Evolutionary conservation across 2,329 filamentous ascomycete species (phyloP), one percentile per base, ranked within the genome.

Genomic region (Sarocladium brachiariae): DNA sequence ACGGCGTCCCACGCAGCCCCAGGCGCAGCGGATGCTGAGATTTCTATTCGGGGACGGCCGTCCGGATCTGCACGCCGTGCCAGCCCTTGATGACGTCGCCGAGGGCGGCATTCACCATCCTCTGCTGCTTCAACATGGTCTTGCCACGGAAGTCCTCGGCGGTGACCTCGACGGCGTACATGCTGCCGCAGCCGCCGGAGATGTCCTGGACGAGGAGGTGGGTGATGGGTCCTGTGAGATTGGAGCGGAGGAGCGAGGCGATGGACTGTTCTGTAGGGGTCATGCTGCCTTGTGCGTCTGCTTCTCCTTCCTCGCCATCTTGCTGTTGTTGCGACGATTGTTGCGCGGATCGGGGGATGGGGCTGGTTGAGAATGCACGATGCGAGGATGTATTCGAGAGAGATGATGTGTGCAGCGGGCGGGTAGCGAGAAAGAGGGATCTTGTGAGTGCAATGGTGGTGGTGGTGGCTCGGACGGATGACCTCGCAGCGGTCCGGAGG

Each of bases 41-140:
- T n/a, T n/a, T n/a, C 27, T 30, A 13, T 11, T 59, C 46, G 2
- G 67, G 63, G 18, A 67, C 78, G 62, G 76, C 83, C 21, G 88
- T 93, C 66, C 82, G 83, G 60, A 95, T 73, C 71, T 92, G 87
- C 53, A 93, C 76, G 8, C 89, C 88, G 67, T 95, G 88, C 88
- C 89, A 93, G 34, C 73, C 71, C 72, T 87, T 88, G 60, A 93
- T 82, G 65, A 89, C 75, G 49, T 91, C 86, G 3, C 80, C 82
- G 25, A 95, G 72, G 16, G 85, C 78, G 18, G 80, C 72, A 62
- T 92, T 92, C 48, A 95, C 88, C 69, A 92, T 75, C 53, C 87
- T 76, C 69, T 93, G 88, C 71, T 93, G 88, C 74, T 88, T 88
- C 54, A 95, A 78, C 65, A 91, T 82, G 47, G 74, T 77, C 58